Conservation (phyloP, 352 stramenopile genomes). For the Halophytophthora polymorphica region DNA sequence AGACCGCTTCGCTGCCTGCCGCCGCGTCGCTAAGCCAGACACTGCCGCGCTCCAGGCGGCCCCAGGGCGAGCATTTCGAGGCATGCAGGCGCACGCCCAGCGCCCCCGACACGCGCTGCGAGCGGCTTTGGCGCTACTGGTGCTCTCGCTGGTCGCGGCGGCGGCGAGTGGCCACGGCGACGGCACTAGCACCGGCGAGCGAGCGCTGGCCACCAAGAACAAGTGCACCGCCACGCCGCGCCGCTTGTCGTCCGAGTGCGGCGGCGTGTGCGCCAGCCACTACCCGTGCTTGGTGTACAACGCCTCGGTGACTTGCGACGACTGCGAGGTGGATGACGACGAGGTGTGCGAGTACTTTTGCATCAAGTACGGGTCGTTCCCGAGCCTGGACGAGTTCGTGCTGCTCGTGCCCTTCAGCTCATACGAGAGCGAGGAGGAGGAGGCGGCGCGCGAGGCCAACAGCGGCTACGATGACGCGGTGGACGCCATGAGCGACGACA, state of each 20-base stretch:
- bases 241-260: background rate
- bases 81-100: no score
- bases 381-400: background rate
- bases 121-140: no score
- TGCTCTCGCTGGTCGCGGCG: no score
- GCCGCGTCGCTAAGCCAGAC: no score
- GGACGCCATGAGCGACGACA: background rate
- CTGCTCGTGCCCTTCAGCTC: constrained; percentile 2
- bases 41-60: no score
- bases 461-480: constrained; percentile 2
- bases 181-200: no score
- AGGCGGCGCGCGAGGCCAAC: constrained; percentile 1
- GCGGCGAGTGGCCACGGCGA: no score
- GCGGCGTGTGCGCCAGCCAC: constrained; percentile 3
- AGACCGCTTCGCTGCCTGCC: no score
- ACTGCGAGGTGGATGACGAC: background rate
- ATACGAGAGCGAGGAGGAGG: constrained; percentile 8
- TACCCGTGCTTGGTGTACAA: constrained; percentile 5
- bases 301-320: background rate
- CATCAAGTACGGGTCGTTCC: background rate
- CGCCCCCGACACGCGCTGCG: no score
- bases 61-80: no score
- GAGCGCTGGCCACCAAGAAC: no score
- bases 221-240: background rate
- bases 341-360: constrained; percentile 6